Conservation (phyloP, 192 early-diverging fungal genomes). For the Mortierella alpina region DNA sequence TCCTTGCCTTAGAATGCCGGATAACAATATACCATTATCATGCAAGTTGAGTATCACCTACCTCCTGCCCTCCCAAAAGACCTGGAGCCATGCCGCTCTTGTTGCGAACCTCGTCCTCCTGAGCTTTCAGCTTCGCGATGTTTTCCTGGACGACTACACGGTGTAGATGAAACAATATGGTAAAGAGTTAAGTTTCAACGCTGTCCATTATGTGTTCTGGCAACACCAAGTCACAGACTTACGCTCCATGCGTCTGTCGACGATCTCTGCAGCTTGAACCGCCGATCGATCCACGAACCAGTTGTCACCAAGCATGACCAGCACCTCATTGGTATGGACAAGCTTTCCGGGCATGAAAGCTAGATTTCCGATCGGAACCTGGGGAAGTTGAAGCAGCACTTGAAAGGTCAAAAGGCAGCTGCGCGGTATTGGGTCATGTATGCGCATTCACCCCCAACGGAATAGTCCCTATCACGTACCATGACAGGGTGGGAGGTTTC, state of each 20-base stretch:
- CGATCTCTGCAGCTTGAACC: constrained; percentile 77
- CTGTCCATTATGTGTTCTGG: neutral
- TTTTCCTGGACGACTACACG: constrained; percentile 61
- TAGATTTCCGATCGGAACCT: constrained; percentile 86
- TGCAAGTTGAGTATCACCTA: neutral
- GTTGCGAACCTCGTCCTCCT: constrained; percentile 56
- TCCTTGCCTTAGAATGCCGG: neutral
- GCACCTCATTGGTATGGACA: constrained; percentile 93
- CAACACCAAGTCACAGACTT: constrained; percentile 21
- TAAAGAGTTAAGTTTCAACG: neutral
- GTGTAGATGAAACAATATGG: neutral
- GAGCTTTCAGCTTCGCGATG: constrained; percentile 56
- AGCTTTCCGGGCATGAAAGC: constrained; percentile 91
- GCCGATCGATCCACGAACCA: constrained; percentile 90
- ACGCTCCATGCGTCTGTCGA: constrained; percentile 77
- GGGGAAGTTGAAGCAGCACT: neutral
- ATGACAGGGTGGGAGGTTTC: constrained; percentile 62
- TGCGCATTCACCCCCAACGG: no score
- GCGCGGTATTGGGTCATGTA: neutral
- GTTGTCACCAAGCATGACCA: constrained; percentile 91
- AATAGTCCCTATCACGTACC: constrained; percentile 59
- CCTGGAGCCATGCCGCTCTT: constrained; percentile 50
- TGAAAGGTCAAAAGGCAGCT: neutral
- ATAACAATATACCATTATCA: neutral
- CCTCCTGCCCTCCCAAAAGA: constrained; percentile 45